Conservation (phyloP, 176 grass and related monocot genomes). For the Tillandsia leiboldiana region DNA sequence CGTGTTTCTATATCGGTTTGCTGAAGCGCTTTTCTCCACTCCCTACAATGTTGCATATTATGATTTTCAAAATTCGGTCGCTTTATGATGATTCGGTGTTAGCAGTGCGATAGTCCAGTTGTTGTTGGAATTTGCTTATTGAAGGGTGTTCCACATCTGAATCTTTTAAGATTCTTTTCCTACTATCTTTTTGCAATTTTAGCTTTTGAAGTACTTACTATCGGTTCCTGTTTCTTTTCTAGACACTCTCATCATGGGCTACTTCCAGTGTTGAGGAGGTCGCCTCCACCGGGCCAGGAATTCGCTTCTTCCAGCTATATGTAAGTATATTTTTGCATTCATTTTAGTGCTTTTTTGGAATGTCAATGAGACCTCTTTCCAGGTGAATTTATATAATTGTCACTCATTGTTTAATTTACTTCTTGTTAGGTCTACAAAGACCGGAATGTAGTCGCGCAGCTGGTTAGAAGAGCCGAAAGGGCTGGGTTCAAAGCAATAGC, state of each 20-base stretch:
- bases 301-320: constrained; percentile 95
- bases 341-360: not conserved
- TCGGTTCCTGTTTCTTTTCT: constrained; percentile 6
- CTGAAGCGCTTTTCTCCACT: too few species aligned
- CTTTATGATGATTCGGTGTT: too few species aligned
- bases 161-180: not conserved
- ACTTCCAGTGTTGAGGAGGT: constrained; percentile 98
- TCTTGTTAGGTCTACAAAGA: constrained; percentile 79
- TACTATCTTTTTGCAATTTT: not conserved
- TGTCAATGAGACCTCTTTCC: not conserved
- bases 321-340: constrained; percentile 26
- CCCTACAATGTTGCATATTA: too few species aligned
- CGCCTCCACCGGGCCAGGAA: constrained; percentile 89
- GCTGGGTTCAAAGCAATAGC: constrained; percentile 98
- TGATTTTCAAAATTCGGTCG: too few species aligned
- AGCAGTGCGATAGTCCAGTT: too few species aligned
- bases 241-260: constrained; percentile 98
- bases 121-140: too few species aligned
- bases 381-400: not conserved
- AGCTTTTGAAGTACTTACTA: constrained; percentile 9
- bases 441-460: constrained; percentile 82
- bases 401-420: constrained; percentile 8
- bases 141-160: too few species aligned
- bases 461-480: constrained; percentile 83
- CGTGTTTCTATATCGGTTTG: too few species aligned